Base-by-base conservation (phyloP, 176 grass and related monocot species). In the Leersia perrieri region DNA sequence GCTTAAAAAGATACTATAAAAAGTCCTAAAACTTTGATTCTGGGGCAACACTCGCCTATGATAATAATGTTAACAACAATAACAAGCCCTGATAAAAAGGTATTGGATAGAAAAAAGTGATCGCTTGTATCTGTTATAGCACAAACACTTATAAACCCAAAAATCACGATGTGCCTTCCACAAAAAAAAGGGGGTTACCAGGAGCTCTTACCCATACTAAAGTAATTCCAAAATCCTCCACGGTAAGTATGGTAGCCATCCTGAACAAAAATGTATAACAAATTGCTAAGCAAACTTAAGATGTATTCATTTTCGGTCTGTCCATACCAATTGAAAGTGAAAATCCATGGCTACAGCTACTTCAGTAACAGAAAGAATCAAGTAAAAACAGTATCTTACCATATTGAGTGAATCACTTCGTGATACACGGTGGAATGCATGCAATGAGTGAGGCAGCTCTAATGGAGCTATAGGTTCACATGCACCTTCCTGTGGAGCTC, bases 191-290 rank as follows among this genome's bases (percentile, higher is more conserved):
- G 75, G 22, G 60, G 70, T 60, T 35, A 42, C 66, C 49, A 79
- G 34, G 14, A 78, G 53, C 22, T 60, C 92, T 89, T 86, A 98
- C 92, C 92, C 92, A 98, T 91, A 76, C 92, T 98, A 51, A 98
- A 98, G 71, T 94, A 98, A 73, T 98, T 98, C 95, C 95, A 98
- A 74, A 98, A 98, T 63, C 95, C 95, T 55, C 95, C 92, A 49
- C 92, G 92, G 71, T 91, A 94, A 85, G 95, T 94, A 65, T 98
- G 88, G 66, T 91, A 91, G 60, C 95, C 95, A 68, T 94, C 95
- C 95, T 98, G 81, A 62, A 87, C 18, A 79, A 85, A 35, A 45
- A 55, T 36, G 80, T 68, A 11, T 63, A 16, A 72, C 58, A 77
- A 90, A 69, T 3, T 63, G 82, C 36, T 66, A 80, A 74, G 28